Evolutionary conservation across 768 basidiomycete genomes (phyloP).

Genomic region (Hemileccinum impolitum): DNA sequence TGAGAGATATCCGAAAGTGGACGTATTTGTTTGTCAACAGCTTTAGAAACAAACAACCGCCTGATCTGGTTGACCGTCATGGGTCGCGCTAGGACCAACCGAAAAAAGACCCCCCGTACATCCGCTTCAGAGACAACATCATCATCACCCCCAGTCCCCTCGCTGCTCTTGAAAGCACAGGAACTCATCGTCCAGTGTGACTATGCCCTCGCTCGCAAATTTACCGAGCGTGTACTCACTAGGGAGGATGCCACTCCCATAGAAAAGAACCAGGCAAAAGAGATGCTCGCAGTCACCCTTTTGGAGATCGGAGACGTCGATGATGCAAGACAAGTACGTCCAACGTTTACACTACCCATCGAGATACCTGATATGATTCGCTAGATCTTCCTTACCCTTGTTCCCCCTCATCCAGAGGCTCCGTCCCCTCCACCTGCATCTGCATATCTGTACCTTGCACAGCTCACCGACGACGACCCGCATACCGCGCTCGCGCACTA

Average conservation of each 20-base stretch:
- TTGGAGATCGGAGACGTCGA: slow-evolving; percentile 79
- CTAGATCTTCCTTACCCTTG: slow-evolving; percentile 60
- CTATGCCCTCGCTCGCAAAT: slow-evolving; percentile 75
- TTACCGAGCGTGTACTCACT: slow-evolving; percentile 61
- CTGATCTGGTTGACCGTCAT: slow-evolving; percentile 27
- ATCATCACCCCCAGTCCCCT: slow-evolving; percentile 42
- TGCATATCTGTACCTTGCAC: slow-evolving; percentile 86
- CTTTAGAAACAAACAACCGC: too few relatives aligned
- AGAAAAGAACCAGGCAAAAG: slow-evolving; percentile 63
- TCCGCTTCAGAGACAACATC: slow-evolving; percentile 3
- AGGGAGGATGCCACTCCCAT: slow-evolving; percentile 42
- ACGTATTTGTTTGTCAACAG: too few relatives aligned
- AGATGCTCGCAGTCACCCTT: slow-evolving; percentile 76
- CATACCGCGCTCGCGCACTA: slow-evolving; percentile 71
- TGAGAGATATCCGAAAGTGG: too few relatives aligned
- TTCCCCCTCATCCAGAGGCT: slow-evolving; percentile 60
- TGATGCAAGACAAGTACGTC: slow-evolving; percentile 61
- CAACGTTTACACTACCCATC: neutral
- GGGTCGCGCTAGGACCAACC: slow-evolving; percentile 55
- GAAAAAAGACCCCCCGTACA: slow-evolving; percentile 17
- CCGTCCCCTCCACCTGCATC: slow-evolving; percentile 64
- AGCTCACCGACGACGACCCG: slow-evolving; percentile 57
- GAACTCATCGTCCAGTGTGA: slow-evolving; percentile 81
- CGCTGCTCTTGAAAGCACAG: slow-evolving; percentile 75
- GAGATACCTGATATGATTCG: neutral